Conservation (phyloP, 2,329 filamentous ascomycete species). For the Aureobasidium namibiae region DNA sequence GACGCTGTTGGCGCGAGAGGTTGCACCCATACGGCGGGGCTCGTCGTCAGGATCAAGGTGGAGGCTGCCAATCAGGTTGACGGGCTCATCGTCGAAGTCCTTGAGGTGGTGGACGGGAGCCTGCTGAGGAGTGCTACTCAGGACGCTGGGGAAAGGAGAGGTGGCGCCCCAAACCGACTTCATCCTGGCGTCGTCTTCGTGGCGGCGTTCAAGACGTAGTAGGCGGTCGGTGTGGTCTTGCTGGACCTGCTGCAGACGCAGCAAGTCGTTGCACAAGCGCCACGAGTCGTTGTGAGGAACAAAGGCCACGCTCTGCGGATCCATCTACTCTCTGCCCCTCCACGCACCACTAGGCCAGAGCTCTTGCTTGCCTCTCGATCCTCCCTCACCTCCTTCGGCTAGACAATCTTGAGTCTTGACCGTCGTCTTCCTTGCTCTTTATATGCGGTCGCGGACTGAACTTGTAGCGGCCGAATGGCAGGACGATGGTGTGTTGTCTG, state of each 20-base stretch:
- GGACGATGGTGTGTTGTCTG: background rate
- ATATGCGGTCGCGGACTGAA: background rate
- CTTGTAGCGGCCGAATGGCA: background rate
- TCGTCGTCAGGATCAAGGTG: constrained; percentile 84
- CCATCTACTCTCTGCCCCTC: constrained; percentile 36
- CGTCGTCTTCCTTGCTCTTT: background rate
- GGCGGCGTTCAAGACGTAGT: constrained; percentile 51
- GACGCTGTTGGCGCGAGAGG: constrained; percentile 91
- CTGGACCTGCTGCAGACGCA: constrained; percentile 52
- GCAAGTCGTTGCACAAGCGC: constrained; percentile 55
- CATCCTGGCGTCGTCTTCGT: constrained; percentile 54
- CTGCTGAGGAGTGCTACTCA: constrained; percentile 78
- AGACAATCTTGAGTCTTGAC: background rate
- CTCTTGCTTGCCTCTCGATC: background rate
- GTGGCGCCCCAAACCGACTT: constrained; percentile 82
- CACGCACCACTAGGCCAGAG: background rate
- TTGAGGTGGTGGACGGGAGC: constrained; percentile 76
- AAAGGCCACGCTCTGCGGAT: constrained; percentile 54
- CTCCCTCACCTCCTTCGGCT: background rate
- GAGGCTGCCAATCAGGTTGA: constrained; percentile 69
- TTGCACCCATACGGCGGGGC: constrained; percentile 72
- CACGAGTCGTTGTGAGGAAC: constrained; percentile 49
- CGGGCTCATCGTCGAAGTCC: constrained; percentile 79
- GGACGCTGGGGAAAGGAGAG: constrained; percentile 80
- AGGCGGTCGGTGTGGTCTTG: constrained; percentile 55